A percentile compares a stretch with the other conserved stretches of the same genome.
Conservation (phyloP, 2,329 filamentous ascomycete species). For the Cercospora zeina region DNA sequence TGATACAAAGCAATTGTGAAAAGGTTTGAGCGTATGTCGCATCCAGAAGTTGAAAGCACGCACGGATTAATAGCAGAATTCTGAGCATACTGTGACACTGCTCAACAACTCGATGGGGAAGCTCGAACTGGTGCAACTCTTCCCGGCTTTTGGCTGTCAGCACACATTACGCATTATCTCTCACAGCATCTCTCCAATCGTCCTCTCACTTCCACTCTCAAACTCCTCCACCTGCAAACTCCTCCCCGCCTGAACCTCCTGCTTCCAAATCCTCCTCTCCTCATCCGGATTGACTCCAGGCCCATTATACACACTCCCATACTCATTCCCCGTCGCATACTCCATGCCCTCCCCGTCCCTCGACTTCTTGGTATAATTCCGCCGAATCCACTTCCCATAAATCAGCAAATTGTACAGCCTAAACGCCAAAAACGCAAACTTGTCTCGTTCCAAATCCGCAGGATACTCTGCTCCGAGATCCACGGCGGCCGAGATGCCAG, state of each 20-base stretch:
- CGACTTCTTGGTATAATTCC: slow-evolving; percentile 40
- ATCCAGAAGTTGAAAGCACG: no score
- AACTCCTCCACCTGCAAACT: slow-evolving; percentile 32
- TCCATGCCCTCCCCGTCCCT: slow-evolving; percentile 53
- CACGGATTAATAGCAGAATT: no score
- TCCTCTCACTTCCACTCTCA: slow-evolving; percentile 11
- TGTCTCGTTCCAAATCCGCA: slow-evolving; percentile 62
- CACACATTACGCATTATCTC: neutral
- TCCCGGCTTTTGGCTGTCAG: neutral
- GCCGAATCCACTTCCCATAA: slow-evolving; percentile 63
- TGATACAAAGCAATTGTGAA: neutral
- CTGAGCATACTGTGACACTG: no score
- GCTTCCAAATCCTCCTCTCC: slow-evolving; percentile 58
- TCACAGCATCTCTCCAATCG: neutral
- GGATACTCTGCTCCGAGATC: slow-evolving; percentile 65
- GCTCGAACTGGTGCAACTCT: no score
- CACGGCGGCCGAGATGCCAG: slow-evolving; percentile 69
- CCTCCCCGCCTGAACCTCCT: slow-evolving; percentile 46
- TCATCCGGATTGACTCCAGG: slow-evolving; percentile 55
- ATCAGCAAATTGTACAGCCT: slow-evolving; percentile 61
- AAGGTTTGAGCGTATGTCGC: neutral
- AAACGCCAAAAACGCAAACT: slow-evolving; percentile 62
- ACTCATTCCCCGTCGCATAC: slow-evolving; percentile 58
- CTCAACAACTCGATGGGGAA: no score
- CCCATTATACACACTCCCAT: slow-evolving; percentile 61